Conservation (phyloP, 768 basidiomycete genomes). For the Kwoniella newhampshirensis region DNA sequence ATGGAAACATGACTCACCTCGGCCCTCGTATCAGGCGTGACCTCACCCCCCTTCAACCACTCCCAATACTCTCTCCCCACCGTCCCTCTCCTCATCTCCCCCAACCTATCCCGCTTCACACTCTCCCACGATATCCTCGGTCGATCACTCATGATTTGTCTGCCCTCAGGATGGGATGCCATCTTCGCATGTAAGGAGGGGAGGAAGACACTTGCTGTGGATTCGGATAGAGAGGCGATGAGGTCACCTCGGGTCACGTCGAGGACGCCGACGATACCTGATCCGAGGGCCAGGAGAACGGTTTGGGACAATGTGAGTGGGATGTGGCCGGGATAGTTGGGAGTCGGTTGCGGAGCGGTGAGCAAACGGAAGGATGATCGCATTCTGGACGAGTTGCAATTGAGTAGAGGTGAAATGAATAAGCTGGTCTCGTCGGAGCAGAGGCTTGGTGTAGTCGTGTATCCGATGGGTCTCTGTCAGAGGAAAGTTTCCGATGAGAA, state of each 20-base stretch:
- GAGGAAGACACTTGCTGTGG: conserved; percentile 77
- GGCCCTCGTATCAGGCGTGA: conserved; percentile 90
- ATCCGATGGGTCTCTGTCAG: no score
- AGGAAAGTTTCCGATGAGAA: no score
- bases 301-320: conserved; percentile 80
- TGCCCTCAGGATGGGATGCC: conserved; percentile 76
- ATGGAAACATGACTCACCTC: conserved; percentile 61
- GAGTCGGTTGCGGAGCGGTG: background rate
- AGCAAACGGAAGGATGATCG: conserved; percentile 3
- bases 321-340: conserved; percentile 55
- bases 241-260: conserved; percentile 88
- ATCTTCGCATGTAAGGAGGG: conserved; percentile 73
- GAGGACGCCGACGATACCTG: conserved; percentile 70
- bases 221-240: conserved; percentile 91
- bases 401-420: no score
- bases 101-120: conserved; percentile 69
- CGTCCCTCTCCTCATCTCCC: conserved; percentile 69
- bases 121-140: conserved; percentile 77
- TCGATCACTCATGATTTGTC: conserved; percentile 75
- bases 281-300: conserved; percentile 78
- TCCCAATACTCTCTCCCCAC: conserved; percentile 82
- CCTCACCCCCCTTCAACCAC: conserved; percentile 83
- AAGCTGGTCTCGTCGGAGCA: no score
- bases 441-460: no score
- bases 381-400: background rate